Base-by-base conservation (phyloP, 495 filamentous ascomycete genomes). In the Beverwykella pulmonaria region DNA sequence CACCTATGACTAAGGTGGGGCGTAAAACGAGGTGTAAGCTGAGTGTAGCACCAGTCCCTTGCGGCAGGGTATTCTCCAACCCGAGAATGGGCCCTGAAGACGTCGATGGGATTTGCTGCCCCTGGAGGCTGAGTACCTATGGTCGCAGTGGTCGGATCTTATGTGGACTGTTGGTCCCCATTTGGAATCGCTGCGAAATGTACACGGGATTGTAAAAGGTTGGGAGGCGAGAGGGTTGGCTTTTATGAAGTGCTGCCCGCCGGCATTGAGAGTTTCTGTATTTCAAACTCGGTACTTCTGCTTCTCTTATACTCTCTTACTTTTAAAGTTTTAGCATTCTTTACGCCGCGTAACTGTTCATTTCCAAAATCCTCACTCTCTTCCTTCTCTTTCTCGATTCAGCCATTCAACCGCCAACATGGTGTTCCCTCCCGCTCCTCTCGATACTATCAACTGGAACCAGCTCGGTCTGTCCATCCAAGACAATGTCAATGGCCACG, bases 401-500 rank as follows among this genome's bases (percentile, higher is more conserved):
- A 44, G 39, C 23, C 19, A 52, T 36, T 52, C 23, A 54, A 30
- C 20, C 17, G 7, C 32, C 5, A 19, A 29, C 8, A 50, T 29
- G 23, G 17, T 25, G 6, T 61, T 61, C 30, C 58, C 58, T 14
- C 58, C 48, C 8, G 58, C 44, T 34, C 58, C 53, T 34, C 52
- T 65, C 19, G 61, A 58, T 1, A 57, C 61, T 17, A 27, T 65
- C 5, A 36, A 55, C 19, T 63, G 60, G 60, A 63, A 58, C 61
- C 14, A 34, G 17, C 61, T 58, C 14, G 61, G 53, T 34, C 17
- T 65, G 20, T 54, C 61, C 9, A 41, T 63, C 32, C 55, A 58
- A 20, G 55, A 58, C 20, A 58, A 46, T 58, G 55, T 81, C 48
- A 81, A 82, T 66, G 81, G 80, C 29, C 80, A 83, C 72, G 73